Conservation (phyloP, 164 flowering plant genomes). For the Vitis rotundifolia region DNA sequence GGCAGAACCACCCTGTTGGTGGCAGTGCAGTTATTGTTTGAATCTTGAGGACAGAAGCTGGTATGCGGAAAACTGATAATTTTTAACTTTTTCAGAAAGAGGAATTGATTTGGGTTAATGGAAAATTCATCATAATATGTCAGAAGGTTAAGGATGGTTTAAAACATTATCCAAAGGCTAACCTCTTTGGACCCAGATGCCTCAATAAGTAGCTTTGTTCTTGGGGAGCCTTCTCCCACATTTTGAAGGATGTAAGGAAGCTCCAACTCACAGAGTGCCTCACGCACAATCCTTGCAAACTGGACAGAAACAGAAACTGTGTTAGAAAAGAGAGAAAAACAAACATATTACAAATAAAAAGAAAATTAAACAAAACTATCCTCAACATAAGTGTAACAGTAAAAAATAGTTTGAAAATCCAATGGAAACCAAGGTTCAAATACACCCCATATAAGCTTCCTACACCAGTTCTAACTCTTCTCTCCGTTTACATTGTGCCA, state of each 20-base stretch:
- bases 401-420: background rate
- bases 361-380: background rate
- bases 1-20: too few relatives aligned
- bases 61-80: too few relatives aligned
- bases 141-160: background rate
- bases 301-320: conserved; percentile 11
- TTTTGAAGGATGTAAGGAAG: conserved; percentile 72
- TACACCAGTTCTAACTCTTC: background rate
- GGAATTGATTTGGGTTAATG: background rate
- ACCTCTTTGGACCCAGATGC: conserved; percentile 62
- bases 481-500: background rate
- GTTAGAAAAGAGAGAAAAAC: background rate
- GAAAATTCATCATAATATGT: background rate
- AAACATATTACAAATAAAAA: background rate
- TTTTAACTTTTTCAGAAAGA: background rate
- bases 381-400: too few relatives aligned
- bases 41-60: too few relatives aligned
- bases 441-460: background rate
- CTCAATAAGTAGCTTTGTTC: conserved; percentile 39
- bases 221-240: conserved; percentile 64
- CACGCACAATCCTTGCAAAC: conserved; percentile 75
- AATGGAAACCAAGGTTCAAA: background rate
- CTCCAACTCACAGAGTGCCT: conserved; percentile 79
- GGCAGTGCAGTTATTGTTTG: too few relatives aligned
- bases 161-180: background rate